A percentile compares a stretch with the other conserved stretches of the same genome.
Conservation (phyloP, 2,329 filamentous ascomycete species). For the Microcyclospora pomicola region DNA sequence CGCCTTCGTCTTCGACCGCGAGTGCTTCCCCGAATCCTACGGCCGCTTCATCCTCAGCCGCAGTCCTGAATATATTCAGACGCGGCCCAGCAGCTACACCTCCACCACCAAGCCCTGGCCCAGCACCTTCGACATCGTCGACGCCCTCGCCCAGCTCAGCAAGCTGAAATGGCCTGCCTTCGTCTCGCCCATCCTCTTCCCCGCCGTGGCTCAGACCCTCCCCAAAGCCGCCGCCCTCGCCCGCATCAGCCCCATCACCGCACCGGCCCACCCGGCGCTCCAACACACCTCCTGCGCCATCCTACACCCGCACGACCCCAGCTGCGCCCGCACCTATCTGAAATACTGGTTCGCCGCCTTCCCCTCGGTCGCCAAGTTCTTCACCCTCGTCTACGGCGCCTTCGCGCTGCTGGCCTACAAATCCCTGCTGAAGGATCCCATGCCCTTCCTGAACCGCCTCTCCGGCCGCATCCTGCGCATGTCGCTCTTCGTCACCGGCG, state of each 20-base stretch:
- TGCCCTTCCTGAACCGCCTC: constrained; percentile 52
- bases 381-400: constrained; percentile 59
- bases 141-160: constrained; percentile 70
- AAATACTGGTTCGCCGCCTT: constrained; percentile 79
- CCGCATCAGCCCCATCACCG: constrained; percentile 62
- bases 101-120: constrained; percentile 60
- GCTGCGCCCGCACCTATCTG: constrained; percentile 73
- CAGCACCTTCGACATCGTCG: constrained; percentile 57
- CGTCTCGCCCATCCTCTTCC: constrained; percentile 76
- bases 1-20: constrained; percentile 38
- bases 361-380: constrained; percentile 62
- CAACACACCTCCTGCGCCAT: constrained; percentile 75
- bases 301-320: constrained; percentile 76
- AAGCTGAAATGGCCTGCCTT: constrained; percentile 77
- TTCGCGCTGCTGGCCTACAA: constrained; percentile 58
- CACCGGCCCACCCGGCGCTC: constrained; percentile 75
- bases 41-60: constrained; percentile 53
- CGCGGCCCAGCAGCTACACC: constrained; percentile 55
- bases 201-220: constrained; percentile 42
- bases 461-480: constrained; percentile 57
- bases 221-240: constrained; percentile 43
- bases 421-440: constrained; percentile 53
- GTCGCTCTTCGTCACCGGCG: constrained; percentile 63
- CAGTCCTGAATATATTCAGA: constrained; percentile 67
- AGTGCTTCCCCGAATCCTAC: constrained; percentile 42